Base-by-base conservation (phyloP, 1,139 yeast genomes). In the Pichiaceae sp. region DNA sequence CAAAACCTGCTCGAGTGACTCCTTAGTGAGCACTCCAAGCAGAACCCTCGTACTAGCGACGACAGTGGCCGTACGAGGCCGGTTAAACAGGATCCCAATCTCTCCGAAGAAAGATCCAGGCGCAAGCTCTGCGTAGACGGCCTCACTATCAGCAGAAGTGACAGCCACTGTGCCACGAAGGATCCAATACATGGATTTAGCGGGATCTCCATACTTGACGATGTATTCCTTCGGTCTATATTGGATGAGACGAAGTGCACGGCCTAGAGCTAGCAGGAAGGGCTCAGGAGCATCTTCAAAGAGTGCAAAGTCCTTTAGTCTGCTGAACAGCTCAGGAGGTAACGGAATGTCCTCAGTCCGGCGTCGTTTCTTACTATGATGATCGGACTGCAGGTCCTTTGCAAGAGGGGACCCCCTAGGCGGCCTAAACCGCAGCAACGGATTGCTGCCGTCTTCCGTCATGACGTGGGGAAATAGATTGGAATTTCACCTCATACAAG, bases 141-240 rank as follows among this genome's bases (percentile, higher is more conserved):
- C 70, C 55, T 81, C 89, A 20, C 86, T 89, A 53, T 81, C 91
- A 4, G 83, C 71, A 7, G 84, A 75, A 0, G 85, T 75, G 12
- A 81, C 85, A 21, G 75, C 75, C 2, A 81, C 91, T 0, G 77
- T 67, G 3, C 93, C 93, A 49, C 80, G 72, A 14, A 82, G 58
- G 29, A 82, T 77, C 87, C 89, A 80, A 52, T 80, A 81, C 85
- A 82, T 79, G 20, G 89, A 72, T 45, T 70, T 72, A n/a, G 86
- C 77, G 2, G 78, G 79, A 48, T 80, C 87, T 2, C 89, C 89
- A 46, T 68, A 75, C 41, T 75, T 75, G 35, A 80, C 75, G 30
- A 81, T 75, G 51, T 72, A 77, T 43, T 76, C 81, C 48, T 77
- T 84, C 0, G 87, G 78, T 41, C 75, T 77, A 44, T 68, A 74